Conservation (phyloP, 2,329 filamentous ascomycete species). For the Lasiodiplodia citricola region DNA sequence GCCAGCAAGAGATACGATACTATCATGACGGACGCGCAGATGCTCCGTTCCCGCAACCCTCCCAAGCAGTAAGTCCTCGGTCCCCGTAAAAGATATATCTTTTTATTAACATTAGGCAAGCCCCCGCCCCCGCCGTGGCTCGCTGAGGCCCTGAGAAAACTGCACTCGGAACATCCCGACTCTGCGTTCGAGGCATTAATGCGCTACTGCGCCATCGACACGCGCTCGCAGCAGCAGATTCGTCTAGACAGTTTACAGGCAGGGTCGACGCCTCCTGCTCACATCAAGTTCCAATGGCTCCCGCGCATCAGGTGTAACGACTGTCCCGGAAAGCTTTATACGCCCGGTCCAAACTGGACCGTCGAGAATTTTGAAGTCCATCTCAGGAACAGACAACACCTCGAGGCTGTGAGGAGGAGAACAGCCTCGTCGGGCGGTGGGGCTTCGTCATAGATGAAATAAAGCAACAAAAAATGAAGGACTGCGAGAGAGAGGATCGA, state of each 20-base stretch:
- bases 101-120: slow-evolving; percentile 51
- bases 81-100: neutral
- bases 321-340: slow-evolving; percentile 93
- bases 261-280: slow-evolving; percentile 61
- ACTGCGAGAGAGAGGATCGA: neutral
- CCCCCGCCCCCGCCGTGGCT: slow-evolving; percentile 90
- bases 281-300: slow-evolving; percentile 80
- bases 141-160: slow-evolving; percentile 69
- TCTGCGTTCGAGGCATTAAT: slow-evolving; percentile 89
- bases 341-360: slow-evolving; percentile 81
- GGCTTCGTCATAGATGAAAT: slow-evolving; percentile 1
- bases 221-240: slow-evolving; percentile 69
- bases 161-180: slow-evolving; percentile 73
- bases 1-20: slow-evolving; percentile 42
- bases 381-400: slow-evolving; percentile 80
- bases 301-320: slow-evolving; percentile 91
- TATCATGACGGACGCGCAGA: slow-evolving; percentile 65
- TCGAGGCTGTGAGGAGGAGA: slow-evolving; percentile 42
- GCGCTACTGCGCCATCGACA: slow-evolving; percentile 85
- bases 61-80: slow-evolving; percentile 32
- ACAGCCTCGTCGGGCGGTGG: slow-evolving; percentile 27
- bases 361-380: slow-evolving; percentile 94
- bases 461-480: neutral
- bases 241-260: slow-evolving; percentile 53
- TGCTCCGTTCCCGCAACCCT: slow-evolving; percentile 64